A percentile compares a stretch with the other conserved stretches of the same genome.
These are phyloP conservation scores for Clitopilus hobsonii DNA, from an alignment of 768 basidiomycete genomes.

Conservation along the genomic window DNA sequence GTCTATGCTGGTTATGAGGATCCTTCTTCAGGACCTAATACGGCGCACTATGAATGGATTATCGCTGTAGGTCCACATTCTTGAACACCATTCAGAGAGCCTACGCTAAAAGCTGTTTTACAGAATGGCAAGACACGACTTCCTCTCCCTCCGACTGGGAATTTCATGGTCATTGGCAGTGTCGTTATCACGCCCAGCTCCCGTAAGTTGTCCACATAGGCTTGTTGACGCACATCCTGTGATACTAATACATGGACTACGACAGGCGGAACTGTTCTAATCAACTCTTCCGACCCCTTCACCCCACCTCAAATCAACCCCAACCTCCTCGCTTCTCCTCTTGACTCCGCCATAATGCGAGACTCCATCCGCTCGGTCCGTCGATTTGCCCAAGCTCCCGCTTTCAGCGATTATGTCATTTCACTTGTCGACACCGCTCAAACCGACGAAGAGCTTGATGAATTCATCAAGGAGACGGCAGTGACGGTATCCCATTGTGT, in stretches of 20 bases:
- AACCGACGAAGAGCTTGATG: constrained; percentile 24
- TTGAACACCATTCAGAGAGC: background rate
- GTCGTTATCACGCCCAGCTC: constrained; percentile 22
- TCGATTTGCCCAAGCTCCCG: constrained; percentile 18
- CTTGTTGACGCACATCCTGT: too few species aligned
- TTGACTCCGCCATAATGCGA: constrained; percentile 22
- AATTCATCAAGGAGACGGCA: constrained; percentile 17
- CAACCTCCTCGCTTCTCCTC: constrained; percentile 30
- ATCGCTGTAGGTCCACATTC: constrained; percentile 18
- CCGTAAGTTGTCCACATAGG: constrained; percentile 12
- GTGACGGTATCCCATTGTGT: constrained; percentile 28
- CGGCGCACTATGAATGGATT: constrained; percentile 24
- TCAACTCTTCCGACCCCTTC: constrained; percentile 39
- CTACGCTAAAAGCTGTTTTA: background rate
- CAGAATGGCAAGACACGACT: constrained; percentile 14
- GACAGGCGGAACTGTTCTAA: constrained; percentile 22
- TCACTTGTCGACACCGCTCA: constrained; percentile 17
- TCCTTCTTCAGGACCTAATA: constrained; percentile 21
- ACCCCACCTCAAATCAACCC: constrained; percentile 43
- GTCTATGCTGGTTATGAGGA: constrained; percentile 18
- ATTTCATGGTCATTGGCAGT: constrained; percentile 20
- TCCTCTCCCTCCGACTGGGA: constrained; percentile 19
- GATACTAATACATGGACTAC: too few species aligned
- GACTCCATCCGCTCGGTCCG: constrained; percentile 19
- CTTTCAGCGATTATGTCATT: constrained; percentile 21